Evolutionary conservation across 306 rosid species (phyloP).

Genomic region (Castanopsis chinensis): DNA sequence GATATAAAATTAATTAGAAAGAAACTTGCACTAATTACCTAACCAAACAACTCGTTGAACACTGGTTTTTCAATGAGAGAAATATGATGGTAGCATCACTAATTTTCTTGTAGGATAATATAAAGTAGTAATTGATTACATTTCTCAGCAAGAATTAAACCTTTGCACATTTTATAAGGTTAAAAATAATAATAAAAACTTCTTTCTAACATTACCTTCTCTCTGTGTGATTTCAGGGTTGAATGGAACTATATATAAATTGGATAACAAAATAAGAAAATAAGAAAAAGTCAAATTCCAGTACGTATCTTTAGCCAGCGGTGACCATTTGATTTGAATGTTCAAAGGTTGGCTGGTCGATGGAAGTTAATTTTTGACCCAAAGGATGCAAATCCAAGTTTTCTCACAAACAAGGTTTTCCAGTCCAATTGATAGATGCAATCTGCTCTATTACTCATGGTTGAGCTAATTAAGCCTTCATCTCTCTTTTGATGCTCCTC

Average conservation of each 20-base stretch:
- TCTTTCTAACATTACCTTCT: background rate
- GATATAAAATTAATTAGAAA: no score
- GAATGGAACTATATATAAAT: background rate
- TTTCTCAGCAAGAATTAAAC: background rate
- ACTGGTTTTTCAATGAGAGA: background rate
- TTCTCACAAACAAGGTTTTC: background rate
- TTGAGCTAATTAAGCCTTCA: conserved; percentile 24
- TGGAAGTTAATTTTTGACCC: background rate
- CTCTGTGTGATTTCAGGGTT: background rate
- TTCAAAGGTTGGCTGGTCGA: background rate
- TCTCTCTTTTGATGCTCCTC: conserved; percentile 27
- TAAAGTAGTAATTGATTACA: background rate
- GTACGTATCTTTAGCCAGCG: background rate
- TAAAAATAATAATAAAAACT: background rate
- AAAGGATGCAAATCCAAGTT: background rate
- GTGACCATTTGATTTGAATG: background rate
- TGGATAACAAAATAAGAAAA: background rate
- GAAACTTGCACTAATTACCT: no score
- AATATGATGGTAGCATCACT: background rate
- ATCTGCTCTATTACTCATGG: background rate
- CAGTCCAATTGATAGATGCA: background rate
- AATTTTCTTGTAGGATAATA: background rate
- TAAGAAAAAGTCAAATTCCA: background rate
- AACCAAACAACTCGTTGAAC: no score
- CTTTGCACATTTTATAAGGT: background rate